Conservation (phyloP, 2,329 filamentous ascomycete species). For the Aureobasidium namibiae region DNA sequence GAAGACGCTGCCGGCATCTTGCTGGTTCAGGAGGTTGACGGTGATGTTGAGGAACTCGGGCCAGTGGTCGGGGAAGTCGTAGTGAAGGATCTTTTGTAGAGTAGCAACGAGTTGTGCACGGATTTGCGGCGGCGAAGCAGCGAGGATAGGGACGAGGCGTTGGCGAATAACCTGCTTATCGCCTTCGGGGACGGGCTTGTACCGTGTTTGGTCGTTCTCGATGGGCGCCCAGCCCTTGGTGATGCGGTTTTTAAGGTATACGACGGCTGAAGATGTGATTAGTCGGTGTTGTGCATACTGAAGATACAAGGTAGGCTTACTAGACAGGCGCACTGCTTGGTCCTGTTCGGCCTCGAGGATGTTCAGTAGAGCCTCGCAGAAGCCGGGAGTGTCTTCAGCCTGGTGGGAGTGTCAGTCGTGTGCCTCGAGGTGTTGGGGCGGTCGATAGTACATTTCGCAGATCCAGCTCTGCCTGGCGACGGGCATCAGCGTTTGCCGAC, state of each 20-base stretch:
- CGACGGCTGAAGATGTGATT: conserved; percentile 57
- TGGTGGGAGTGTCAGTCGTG: conserved; percentile 30
- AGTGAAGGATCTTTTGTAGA: conserved; percentile 90
- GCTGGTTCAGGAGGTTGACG: conserved; percentile 76
- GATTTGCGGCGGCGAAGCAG: conserved; percentile 64
- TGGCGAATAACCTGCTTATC: conserved; percentile 84
- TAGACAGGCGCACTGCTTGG: conserved; percentile 73
- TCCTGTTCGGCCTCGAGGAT: conserved; percentile 87
- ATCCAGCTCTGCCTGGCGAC: conserved; percentile 70
- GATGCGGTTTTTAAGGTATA: conserved; percentile 97
- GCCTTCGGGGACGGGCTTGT: conserved; percentile 71
- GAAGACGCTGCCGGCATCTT: conserved; percentile 79
- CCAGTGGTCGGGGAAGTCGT: conserved; percentile 92
- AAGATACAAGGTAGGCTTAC: conserved; percentile 47
- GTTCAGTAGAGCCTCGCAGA: conserved; percentile 82
- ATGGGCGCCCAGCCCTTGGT: conserved; percentile 79
- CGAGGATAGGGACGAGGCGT: conserved; percentile 81
- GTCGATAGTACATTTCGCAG: conserved; percentile 66
- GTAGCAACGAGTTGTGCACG: conserved; percentile 90
- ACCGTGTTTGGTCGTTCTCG: conserved; percentile 49
- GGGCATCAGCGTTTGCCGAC: conserved; percentile 63
- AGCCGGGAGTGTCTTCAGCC: conserved; percentile 86
- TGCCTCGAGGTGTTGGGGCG: too few species aligned
- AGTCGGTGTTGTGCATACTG: background rate
- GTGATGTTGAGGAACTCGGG: conserved; percentile 91